These are phyloP conservation scores for Teratosphaeria viscida DNA, from an alignment of 2,329 filamentous ascomycete species.

Conservation along the genomic window DNA sequence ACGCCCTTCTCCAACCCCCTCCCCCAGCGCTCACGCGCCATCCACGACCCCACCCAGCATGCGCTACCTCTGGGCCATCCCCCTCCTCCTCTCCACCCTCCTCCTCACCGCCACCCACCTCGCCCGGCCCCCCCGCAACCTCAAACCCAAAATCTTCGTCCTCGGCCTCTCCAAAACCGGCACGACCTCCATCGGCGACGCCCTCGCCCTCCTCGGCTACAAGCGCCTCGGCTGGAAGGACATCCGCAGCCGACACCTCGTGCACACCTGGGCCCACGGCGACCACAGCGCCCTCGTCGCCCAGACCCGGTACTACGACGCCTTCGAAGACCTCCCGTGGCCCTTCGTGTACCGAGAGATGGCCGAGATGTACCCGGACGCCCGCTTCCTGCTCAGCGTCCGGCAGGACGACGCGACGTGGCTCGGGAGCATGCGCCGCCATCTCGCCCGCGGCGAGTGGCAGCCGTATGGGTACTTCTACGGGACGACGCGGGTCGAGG, in stretches of 20 bases:
- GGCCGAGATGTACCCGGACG: conserved; percentile 17
- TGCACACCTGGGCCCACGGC: conserved; percentile 20
- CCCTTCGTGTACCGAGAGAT: conserved; percentile 20
- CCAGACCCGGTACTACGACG: conserved; percentile 19
- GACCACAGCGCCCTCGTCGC: conserved; percentile 12
- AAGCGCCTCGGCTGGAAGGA: conserved; percentile 24
- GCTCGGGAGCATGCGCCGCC: conserved; percentile 19
- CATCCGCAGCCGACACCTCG: conserved; percentile 20
- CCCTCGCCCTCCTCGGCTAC: conserved; percentile 19
- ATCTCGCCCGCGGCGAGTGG: conserved; percentile 19
- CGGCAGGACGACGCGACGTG: conserved; percentile 21
- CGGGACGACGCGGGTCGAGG: conserved; percentile 9
- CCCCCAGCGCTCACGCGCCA: no score
- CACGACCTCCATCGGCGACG: conserved; percentile 23
- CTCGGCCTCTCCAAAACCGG: conserved; percentile 23
- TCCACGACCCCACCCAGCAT: neutral
- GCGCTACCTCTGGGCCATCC: conserved; percentile 1
- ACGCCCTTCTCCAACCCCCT: neutral
- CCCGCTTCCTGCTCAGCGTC: conserved; percentile 21
- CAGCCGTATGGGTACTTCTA: conserved; percentile 12
- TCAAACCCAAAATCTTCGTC: conserved; percentile 23
- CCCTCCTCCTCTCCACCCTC: conserved; percentile 7
- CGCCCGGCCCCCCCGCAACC: conserved; percentile 11
- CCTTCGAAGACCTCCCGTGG: conserved; percentile 24
- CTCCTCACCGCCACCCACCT: conserved; percentile 10